Base-by-base conservation (phyloP, 805 yeast species). In the Peterozyma xylosa region DNA sequence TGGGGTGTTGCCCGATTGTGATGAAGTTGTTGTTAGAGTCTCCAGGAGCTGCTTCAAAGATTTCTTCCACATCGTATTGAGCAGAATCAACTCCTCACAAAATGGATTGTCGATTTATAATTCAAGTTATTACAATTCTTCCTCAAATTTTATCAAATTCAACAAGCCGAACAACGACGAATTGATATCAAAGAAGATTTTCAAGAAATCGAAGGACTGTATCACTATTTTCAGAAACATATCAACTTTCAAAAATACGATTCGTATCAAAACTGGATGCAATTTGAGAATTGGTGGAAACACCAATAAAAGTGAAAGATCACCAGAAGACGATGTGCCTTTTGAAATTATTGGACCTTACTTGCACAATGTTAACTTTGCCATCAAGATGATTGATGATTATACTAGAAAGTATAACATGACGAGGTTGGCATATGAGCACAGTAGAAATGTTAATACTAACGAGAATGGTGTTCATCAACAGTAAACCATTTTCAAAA, bases 321-420 rank as follows among this genome's bases (percentile, higher is more conserved):
- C 46, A 7, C 37, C 36, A 33, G 43, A 44, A 13, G 46, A 44
- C 13, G 46, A 44, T 30, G 37, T 44, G 10, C n/a, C 40, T 37
- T 44, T 44, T 15, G n/a, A 27, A 5, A 38, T 44, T 4, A 37
- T 36, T 34, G 46, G 46, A 10, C 46, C 46, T 9, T 44, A 44
- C 37, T 38, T 37, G 32, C 43, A 44, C 15, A 44, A 44, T 33
- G 46, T 44, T 3, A 43, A 44, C 13, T 44, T 44, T 44, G 41
- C 41, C 6, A 39, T 44, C n/a, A 39, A 37, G 43, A 44, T 44
- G 46, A 44, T 44, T 16, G 46, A 44, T n/a, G 40, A 44, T 16
- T 44, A 40, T 33, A 44, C 46, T 4, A 44, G 27, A 32, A 44
- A 44, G 21, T 44, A 44, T 40, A 21, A 21, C 7, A 21, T 21